Percentiles rank a stretch among this genome's conserved stretches.
Evolutionary conservation across 2,329 filamentous ascomycete species (phyloP).

Genomic region (Curvularia verruculosa): DNA sequence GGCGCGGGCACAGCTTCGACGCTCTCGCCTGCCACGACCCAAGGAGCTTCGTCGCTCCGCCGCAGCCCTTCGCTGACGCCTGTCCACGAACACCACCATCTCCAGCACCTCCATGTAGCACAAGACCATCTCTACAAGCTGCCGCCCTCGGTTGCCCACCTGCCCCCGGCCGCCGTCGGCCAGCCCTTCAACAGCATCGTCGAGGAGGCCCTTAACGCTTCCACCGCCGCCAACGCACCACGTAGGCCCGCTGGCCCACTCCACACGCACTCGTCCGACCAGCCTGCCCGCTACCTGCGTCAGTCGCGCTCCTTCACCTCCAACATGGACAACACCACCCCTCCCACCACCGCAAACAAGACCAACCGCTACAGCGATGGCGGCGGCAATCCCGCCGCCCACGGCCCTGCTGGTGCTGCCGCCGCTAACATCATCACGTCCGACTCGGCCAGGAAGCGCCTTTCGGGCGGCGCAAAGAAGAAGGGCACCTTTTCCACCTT

Average conservation of each 20-base stretch:
- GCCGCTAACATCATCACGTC: background rate
- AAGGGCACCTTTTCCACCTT: conserved; percentile 51
- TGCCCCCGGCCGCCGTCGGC: conserved; percentile 33
- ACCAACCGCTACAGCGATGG: conserved; percentile 51
- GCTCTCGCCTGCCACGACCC: conserved; percentile 16
- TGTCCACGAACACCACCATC: conserved; percentile 23
- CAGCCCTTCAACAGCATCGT: conserved; percentile 49
- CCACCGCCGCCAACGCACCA: conserved; percentile 16
- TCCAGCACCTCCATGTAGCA: conserved; percentile 8
- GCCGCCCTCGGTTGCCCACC: conserved; percentile 16
- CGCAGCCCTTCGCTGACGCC: conserved; percentile 28
- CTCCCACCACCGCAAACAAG: conserved; percentile 43
- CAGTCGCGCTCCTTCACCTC: conserved; percentile 53
- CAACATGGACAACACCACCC: conserved; percentile 51
- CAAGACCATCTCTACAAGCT: conserved; percentile 5
- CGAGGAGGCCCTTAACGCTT: conserved; percentile 33
- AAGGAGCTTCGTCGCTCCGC: conserved; percentile 15
- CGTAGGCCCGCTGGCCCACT: conserved; percentile 36
- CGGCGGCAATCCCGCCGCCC: conserved; percentile 17
- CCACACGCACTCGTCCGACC: conserved; percentile 40
- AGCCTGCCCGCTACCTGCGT: conserved; percentile 40
- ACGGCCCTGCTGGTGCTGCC: background rate
- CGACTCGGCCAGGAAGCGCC: conserved; percentile 33
- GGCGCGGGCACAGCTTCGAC: conserved; percentile 1
- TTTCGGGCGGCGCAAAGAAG: conserved; percentile 48